Evolutionary conservation across 1,284 basidiomycete species (phyloP).

Genomic region (Fomitopsis palustris): DNA sequence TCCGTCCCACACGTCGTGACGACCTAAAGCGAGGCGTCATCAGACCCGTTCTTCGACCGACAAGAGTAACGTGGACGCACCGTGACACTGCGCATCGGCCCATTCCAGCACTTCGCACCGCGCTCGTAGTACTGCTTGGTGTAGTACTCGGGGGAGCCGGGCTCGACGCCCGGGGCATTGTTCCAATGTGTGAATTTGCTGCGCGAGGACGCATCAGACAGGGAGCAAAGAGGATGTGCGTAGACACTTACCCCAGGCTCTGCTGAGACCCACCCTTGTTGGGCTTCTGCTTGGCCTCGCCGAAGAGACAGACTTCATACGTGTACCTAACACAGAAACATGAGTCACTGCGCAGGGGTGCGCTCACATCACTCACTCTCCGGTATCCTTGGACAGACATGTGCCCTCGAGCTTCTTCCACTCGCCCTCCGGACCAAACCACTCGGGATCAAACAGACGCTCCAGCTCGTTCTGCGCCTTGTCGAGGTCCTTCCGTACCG

Average conservation of each 20-base stretch:
- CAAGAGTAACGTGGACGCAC: slow-evolving; percentile 36
- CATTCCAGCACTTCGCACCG: slow-evolving; percentile 96
- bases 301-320: slow-evolving; percentile 96
- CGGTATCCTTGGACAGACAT: slow-evolving; percentile 81
- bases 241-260: slow-evolving; percentile 73
- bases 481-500: slow-evolving; percentile 43
- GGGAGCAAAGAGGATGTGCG: neutral
- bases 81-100: slow-evolving; percentile 80
- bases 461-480: slow-evolving; percentile 50
- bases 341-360: neutral
- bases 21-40: slow-evolving; percentile 44
- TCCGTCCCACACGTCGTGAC: slow-evolving; percentile 83
- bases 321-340: slow-evolving; percentile 63
- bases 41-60: neutral
- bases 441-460: slow-evolving; percentile 59
- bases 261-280: slow-evolving; percentile 78
- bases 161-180: slow-evolving; percentile 44
- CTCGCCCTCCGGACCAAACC: slow-evolving; percentile 83
- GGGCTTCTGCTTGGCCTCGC: slow-evolving; percentile 85
- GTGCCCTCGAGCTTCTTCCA: slow-evolving; percentile 92
- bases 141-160: slow-evolving; percentile 75
- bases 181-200: slow-evolving; percentile 83
- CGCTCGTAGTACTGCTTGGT: slow-evolving; percentile 77
- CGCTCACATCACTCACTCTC: slow-evolving; percentile 66
- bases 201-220: neutral